A percentile compares a stretch with the other conserved stretches of the same genome.
Conservation (phyloP, 192 early-diverging fungal species). For the Backusella macrospora region DNA sequence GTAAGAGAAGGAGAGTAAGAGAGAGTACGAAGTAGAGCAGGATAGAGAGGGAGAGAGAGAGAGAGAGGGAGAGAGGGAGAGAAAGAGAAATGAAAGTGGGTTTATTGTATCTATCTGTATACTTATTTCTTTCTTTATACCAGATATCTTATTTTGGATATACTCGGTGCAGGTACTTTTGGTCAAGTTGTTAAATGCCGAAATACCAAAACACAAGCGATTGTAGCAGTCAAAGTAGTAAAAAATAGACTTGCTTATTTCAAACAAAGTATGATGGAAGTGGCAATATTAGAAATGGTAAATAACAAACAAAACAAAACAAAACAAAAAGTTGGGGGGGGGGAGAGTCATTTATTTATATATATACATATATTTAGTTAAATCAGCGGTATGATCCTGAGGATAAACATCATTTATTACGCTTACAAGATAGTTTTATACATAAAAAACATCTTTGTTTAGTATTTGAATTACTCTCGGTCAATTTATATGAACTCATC, state of each 20-base stretch:
- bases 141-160: conserved; percentile 88
- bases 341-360: neutral
- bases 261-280: conserved; percentile 97
- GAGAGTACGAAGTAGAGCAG: no score
- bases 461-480: conserved; percentile 95
- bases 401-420: conserved; percentile 88
- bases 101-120: no score
- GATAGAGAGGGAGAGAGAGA: no score
- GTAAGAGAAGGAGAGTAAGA: no score
- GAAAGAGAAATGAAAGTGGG: no score
- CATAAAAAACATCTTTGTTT: conserved; percentile 93
- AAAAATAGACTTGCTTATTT: conserved; percentile 98
- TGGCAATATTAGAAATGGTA: conserved; percentile 88
- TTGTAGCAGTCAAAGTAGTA: conserved; percentile 95
- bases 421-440: conserved; percentile 92
- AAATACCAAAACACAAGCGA: conserved; percentile 89
- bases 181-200: conserved; percentile 98
- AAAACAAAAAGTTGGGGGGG: neutral
- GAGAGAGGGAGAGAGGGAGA: no score
- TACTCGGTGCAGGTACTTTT: conserved; percentile 96
- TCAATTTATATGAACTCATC: conserved; percentile 98
- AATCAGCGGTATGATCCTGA: conserved; percentile 87
- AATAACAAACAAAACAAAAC: neutral
- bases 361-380: conserved; percentile 49
- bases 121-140: neutral